Conservation (phyloP, 2,329 filamentous ascomycete species). For the Fusarium burgessii region DNA sequence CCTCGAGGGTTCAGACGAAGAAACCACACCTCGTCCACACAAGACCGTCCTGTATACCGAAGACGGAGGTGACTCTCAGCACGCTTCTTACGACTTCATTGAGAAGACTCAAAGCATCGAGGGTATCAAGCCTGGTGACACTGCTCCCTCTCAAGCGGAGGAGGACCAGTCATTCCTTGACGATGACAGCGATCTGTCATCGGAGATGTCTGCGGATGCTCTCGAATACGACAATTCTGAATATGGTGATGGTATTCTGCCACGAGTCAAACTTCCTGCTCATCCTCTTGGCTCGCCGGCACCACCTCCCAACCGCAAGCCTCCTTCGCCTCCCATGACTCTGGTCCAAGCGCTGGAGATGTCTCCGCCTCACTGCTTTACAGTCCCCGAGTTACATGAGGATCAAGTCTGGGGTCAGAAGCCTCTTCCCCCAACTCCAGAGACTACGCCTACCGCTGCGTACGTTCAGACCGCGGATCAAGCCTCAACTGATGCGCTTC, state of each 20-base stretch:
- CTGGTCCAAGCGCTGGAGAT: conserved; percentile 46
- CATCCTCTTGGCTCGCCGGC: conserved; percentile 52
- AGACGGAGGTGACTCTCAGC: conserved; percentile 45
- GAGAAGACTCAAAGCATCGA: conserved; percentile 66
- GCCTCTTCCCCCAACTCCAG: conserved; percentile 57
- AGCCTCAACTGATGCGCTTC: conserved; percentile 53
- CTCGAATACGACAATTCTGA: conserved; percentile 58
- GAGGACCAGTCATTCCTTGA: conserved; percentile 61
- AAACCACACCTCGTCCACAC: conserved; percentile 43
- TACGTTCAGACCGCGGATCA: conserved; percentile 49
- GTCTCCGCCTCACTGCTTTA: conserved; percentile 41
- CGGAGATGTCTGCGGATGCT: conserved; percentile 69
- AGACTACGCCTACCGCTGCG: conserved; percentile 59
- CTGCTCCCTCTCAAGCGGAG: conserved; percentile 42
- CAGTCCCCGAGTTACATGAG: conserved; percentile 44
- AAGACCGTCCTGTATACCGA: conserved; percentile 33
- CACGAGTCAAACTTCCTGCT: conserved; percentile 47
- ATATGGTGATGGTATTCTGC: conserved; percentile 35
- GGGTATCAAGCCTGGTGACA: conserved; percentile 54
- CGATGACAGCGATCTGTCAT: conserved; percentile 71
- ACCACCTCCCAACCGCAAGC: conserved; percentile 48
- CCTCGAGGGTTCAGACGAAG: conserved; percentile 62
- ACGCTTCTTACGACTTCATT: conserved; percentile 66
- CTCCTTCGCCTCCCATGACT: conserved; percentile 47
- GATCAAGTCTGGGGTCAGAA: conserved; percentile 43